A percentile compares a stretch with the other conserved stretches of the same genome.
These are phyloP conservation scores for Alternaria burnsii DNA, from an alignment of 2,329 filamentous ascomycete genomes.

Conservation along the genomic window DNA sequence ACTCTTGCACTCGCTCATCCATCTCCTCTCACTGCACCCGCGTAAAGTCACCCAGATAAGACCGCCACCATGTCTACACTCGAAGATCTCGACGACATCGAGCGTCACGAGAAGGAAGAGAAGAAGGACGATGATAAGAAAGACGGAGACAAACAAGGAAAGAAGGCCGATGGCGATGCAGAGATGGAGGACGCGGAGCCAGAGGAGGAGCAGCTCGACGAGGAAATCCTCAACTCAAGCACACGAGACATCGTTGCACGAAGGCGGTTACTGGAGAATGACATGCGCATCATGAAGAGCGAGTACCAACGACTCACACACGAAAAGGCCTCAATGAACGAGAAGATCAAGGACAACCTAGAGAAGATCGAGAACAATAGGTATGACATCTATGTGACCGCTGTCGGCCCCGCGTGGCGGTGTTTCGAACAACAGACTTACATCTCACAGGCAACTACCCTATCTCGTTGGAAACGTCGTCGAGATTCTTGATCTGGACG, in stretches of 20 bases:
- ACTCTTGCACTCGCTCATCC: slow-evolving; percentile 2
- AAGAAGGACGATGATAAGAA: slow-evolving; percentile 66
- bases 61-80: slow-evolving; percentile 78
- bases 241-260: slow-evolving; percentile 94
- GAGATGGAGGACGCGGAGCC: slow-evolving; percentile 87
- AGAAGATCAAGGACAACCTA: slow-evolving; percentile 98
- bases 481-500: slow-evolving; percentile 94
- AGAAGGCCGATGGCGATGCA: slow-evolving; percentile 75
- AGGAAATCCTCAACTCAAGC: slow-evolving; percentile 90
- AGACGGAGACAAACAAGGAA: slow-evolving; percentile 63
- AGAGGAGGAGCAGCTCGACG: slow-evolving; percentile 80
- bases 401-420: slow-evolving; percentile 3
- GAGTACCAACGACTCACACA: slow-evolving; percentile 93
- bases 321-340: slow-evolving; percentile 93
- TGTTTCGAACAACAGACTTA: slow-evolving; percentile 10
- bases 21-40: not conserved
- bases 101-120: slow-evolving; percentile 78
- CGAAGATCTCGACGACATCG: slow-evolving; percentile 89
- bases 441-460: slow-evolving; percentile 78
- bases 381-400: slow-evolving; percentile 59
- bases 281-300: slow-evolving; percentile 98
- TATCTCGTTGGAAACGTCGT: slow-evolving; percentile 99
- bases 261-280: slow-evolving; percentile 92
- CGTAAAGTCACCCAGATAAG: slow-evolving; percentile 18
- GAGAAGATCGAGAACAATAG: slow-evolving; percentile 99